phyloP scores from a whole-genome alignment of 2,329 filamentous ascomycete species.

The Neopestalotiopsis sp. region DNA sequence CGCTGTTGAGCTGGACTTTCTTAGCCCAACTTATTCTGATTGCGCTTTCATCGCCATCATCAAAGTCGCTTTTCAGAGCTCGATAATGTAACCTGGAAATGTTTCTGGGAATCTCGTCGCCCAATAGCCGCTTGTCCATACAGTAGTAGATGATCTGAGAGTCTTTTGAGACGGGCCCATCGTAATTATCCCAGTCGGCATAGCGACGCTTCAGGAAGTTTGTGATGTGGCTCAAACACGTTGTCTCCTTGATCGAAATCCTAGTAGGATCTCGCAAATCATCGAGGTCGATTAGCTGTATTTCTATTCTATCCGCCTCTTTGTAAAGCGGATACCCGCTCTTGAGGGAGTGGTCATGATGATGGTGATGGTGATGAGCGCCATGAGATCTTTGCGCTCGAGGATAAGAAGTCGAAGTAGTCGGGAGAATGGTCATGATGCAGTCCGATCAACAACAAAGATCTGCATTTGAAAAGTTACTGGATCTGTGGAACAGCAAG shows the following conservation, averaged over 20 bases:
- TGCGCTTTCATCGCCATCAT: constrained; percentile 25
- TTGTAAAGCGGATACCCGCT: neutral
- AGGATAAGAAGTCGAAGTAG: neutral
- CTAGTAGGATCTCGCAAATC: constrained; percentile 22
- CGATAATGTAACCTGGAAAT: constrained; percentile 26
- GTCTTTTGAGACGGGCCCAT: constrained; percentile 18
- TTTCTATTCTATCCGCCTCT: constrained; percentile 18
- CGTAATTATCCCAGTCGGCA: neutral
- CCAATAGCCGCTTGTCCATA: constrained; percentile 18
- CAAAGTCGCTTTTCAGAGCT: constrained; percentile 21
- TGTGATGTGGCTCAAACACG: constrained; percentile 21
- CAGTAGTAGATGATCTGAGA: constrained; percentile 26
- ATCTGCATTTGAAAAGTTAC: neutral
- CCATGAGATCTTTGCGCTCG: neutral
- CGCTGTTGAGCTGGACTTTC: constrained; percentile 12
- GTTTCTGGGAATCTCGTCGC: constrained; percentile 23
- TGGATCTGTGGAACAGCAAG: no score
- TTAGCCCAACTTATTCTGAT: constrained; percentile 24
- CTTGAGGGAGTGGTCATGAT: neutral
- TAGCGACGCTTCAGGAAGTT: constrained; percentile 18
- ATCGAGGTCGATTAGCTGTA: constrained; percentile 31
- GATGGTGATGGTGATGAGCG: neutral
- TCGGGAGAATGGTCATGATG: constrained; percentile 5
- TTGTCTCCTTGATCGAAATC: constrained; percentile 23
- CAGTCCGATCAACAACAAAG: neutral